These are phyloP conservation scores for Udeniomyces megalosporus DNA, from an alignment of 768 basidiomycete genomes.

Conservation along the genomic window DNA sequence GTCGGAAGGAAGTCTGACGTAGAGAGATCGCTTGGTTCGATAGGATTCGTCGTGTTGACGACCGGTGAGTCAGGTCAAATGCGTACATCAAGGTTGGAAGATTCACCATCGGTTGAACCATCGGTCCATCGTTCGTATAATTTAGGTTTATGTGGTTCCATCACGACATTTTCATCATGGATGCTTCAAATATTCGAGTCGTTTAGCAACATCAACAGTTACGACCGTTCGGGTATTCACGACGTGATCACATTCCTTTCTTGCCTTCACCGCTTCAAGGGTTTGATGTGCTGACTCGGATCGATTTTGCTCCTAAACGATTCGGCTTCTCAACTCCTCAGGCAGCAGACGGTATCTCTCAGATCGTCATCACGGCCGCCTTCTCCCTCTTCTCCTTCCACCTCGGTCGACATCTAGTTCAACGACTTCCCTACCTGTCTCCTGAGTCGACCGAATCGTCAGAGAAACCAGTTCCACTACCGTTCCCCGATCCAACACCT, in stretches of 20 bases:
- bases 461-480: too few relatives aligned
- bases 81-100: too few relatives aligned
- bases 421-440: conserved; percentile 25
- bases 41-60: conserved; percentile 8
- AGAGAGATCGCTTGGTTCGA: conserved; percentile 43
- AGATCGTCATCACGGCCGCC: conserved; percentile 60
- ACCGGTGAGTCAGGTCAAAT: conserved; percentile 11
- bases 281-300: not conserved
- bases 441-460: not conserved
- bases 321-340: conserved; percentile 25
- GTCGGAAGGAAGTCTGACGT: conserved; percentile 56
- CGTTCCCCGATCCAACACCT: conserved; percentile 21
- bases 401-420: conserved; percentile 53
- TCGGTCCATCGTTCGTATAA: not conserved
- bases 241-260: conserved; percentile 40
- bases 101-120: too few relatives aligned
- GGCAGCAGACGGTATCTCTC: conserved; percentile 75
- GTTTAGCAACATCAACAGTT: conserved; percentile 53
- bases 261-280: not conserved
- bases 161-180: conserved; percentile 96
- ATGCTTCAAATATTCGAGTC: conserved; percentile 72
- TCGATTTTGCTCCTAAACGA: not conserved
- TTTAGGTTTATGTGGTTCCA: conserved; percentile 84
- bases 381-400: conserved; percentile 59
- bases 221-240: conserved; percentile 42